Evolutionary conservation across 208 protist species (phyloP).

Genomic region (Crithidia brevicula): DNA sequence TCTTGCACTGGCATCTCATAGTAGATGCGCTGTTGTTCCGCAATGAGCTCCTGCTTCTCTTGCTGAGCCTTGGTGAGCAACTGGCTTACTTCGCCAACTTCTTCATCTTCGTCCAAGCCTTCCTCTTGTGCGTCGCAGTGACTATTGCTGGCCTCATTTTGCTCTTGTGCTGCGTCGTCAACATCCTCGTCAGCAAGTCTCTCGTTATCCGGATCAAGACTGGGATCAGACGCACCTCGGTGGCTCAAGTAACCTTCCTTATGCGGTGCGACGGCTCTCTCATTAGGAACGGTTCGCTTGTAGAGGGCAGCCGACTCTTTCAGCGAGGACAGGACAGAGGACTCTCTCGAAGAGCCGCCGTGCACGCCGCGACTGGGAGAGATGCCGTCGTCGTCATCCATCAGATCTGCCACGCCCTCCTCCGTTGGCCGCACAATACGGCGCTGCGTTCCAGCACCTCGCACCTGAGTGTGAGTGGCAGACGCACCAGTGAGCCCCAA

Average conservation of each 20-base stretch:
- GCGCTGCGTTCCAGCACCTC: conserved; percentile 21
- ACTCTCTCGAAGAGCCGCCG: background rate
- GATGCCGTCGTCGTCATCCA: conserved; percentile 25
- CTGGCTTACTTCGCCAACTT: background rate
- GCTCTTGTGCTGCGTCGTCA: too few relatives aligned
- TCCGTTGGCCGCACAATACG: conserved; percentile 28
- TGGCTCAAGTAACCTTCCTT: too few relatives aligned
- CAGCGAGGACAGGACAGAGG: conserved; percentile 14
- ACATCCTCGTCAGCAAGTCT: too few relatives aligned
- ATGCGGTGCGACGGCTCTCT: background rate
- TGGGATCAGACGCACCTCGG: too few relatives aligned
- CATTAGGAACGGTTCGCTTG: background rate
- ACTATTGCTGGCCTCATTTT: too few relatives aligned
- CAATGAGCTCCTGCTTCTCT: background rate
- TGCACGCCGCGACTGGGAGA: background rate
- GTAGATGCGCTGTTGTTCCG: conserved; percentile 26
- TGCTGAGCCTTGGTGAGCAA: background rate
- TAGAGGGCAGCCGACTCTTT: conserved; percentile 14
- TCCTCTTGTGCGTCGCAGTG: too few relatives aligned
- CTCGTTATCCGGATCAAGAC: too few relatives aligned
- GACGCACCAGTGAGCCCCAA: background rate
- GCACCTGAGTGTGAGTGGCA: conserved; percentile 9
- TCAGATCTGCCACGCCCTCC: conserved; percentile 23
- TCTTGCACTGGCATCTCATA: conserved; percentile 32
- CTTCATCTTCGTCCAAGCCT: background rate